Conservation (phyloP, 495 filamentous ascomycete species). For the Cetradonia linearis region DNA sequence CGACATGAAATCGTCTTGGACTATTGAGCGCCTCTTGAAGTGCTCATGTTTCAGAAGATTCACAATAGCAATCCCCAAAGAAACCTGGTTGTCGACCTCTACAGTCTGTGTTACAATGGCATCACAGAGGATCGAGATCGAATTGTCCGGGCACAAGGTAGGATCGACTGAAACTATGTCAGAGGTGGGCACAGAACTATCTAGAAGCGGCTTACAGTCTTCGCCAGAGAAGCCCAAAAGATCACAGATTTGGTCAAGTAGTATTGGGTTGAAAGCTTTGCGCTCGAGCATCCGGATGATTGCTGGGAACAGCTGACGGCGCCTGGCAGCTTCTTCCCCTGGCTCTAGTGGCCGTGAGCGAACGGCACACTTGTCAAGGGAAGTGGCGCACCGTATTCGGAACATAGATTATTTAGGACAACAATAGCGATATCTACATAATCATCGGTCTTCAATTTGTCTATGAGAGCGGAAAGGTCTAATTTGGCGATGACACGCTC, state of each 20-base stretch:
- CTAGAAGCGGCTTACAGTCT: background rate
- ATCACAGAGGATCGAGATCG: conserved; percentile 1
- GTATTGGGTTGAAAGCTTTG: conserved; percentile 28
- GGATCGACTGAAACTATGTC: background rate
- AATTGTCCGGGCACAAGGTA: background rate
- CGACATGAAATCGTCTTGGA: background rate
- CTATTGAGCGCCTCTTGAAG: background rate
- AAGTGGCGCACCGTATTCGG: conserved; percentile 53
- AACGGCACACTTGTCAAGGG: background rate
- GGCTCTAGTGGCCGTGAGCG: conserved; percentile 31
- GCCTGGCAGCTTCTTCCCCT: conserved; percentile 53
- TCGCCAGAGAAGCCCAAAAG: conserved; percentile 24
- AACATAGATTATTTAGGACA: conserved; percentile 63
- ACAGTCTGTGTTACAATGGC: background rate
- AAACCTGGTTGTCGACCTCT: background rate
- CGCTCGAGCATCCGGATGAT: conserved; percentile 34
- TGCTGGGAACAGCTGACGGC: conserved; percentile 41
- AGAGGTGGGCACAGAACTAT: background rate
- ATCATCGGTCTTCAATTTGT: conserved; percentile 39
- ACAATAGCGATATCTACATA: conserved; percentile 49
- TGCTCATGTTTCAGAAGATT: conserved; percentile 1
- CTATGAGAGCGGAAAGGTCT: conserved; percentile 46
- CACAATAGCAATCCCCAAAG: background rate
- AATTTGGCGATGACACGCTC: conserved; percentile 51
- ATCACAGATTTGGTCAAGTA: conserved; percentile 28